Evolutionary conservation across 2,329 filamentous ascomycete species (phyloP).

Genomic region (Colletotrichum sojae): DNA sequence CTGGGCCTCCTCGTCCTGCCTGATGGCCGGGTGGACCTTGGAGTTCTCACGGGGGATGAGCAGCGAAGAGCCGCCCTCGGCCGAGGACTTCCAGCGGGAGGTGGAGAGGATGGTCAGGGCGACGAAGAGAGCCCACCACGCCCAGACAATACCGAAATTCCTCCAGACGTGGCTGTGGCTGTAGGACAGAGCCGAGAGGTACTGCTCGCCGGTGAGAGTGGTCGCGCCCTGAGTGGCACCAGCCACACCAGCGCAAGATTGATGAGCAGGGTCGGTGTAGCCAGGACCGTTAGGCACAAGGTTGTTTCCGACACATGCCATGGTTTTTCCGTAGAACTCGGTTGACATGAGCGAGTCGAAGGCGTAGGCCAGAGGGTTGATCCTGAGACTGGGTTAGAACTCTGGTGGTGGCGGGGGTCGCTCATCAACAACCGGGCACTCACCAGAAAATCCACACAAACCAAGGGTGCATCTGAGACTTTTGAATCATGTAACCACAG

Average conservation of each 20-base stretch:
- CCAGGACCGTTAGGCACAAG: slow-evolving; percentile 65
- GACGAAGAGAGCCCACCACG: slow-evolving; percentile 73
- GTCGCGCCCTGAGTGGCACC: slow-evolving; percentile 66
- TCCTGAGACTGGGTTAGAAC: no score
- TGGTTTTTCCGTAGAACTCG: slow-evolving; percentile 74
- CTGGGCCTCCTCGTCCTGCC: slow-evolving; percentile 65
- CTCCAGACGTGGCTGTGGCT: slow-evolving; percentile 67
- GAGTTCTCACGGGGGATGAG: slow-evolving; percentile 74
- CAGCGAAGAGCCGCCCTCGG: slow-evolving; percentile 67
- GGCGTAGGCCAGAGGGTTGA: slow-evolving; percentile 77
- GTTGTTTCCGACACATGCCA: slow-evolving; percentile 64
- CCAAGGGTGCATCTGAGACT: slow-evolving; percentile 74
- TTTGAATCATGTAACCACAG: slow-evolving; percentile 74
- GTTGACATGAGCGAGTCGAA: slow-evolving; percentile 80
- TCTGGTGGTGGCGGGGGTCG: no score
- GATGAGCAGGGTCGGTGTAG: slow-evolving; percentile 58
- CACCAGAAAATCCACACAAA: slow-evolving; percentile 72
- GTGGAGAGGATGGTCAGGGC: slow-evolving; percentile 72
- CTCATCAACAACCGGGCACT: no score
- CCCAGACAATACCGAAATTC: slow-evolving; percentile 74
- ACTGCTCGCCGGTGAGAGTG: slow-evolving; percentile 70
- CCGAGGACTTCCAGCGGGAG: slow-evolving; percentile 66
- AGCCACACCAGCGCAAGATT: slow-evolving; percentile 71
- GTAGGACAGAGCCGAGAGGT: slow-evolving; percentile 69
- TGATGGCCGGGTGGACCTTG: slow-evolving; percentile 50